phyloP scores from a whole-genome alignment of 2,329 filamentous ascomycete species.

The Calonectria pteridis region DNA sequence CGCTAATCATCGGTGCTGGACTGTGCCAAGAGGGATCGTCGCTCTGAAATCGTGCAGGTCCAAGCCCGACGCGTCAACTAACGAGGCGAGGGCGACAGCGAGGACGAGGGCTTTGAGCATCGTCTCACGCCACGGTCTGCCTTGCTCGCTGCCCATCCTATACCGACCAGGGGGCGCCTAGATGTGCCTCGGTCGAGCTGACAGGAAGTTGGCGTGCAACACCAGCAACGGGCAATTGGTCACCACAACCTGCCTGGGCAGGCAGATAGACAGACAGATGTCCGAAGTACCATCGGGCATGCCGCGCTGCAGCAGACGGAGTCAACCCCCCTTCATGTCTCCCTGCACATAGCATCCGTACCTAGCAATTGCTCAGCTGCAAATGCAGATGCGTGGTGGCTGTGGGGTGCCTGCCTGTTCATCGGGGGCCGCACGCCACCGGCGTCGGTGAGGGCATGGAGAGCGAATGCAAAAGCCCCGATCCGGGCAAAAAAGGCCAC shows the following conservation, averaged over 20 bases:
- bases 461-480: conserved; percentile 2
- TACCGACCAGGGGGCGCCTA: background rate
- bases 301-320: background rate
- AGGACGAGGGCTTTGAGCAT: background rate
- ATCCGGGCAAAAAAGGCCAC: conserved; percentile 14
- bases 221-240: background rate
- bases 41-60: conserved; percentile 3
- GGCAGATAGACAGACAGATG: background rate
- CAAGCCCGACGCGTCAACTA: background rate
- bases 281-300: background rate
- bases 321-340: conserved; percentile 18
- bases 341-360: too few relatives aligned
- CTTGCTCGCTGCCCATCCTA: background rate
- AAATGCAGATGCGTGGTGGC: background rate
- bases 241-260: background rate
- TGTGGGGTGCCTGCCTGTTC: conserved; percentile 16
- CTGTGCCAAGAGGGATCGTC: conserved; percentile 20
- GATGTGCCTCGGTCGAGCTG: background rate
- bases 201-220: background rate
- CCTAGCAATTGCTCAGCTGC: background rate
- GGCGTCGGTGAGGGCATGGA: conserved; percentile 24
- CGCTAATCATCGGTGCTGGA: conserved; percentile 1
- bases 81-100: background rate
- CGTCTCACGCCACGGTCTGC: background rate
- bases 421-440: conserved; percentile 21